A percentile compares a stretch with the other conserved stretches of the same genome.
Conservation (phyloP, 495 filamentous ascomycete species). For the Margaritispora aquatica region DNA sequence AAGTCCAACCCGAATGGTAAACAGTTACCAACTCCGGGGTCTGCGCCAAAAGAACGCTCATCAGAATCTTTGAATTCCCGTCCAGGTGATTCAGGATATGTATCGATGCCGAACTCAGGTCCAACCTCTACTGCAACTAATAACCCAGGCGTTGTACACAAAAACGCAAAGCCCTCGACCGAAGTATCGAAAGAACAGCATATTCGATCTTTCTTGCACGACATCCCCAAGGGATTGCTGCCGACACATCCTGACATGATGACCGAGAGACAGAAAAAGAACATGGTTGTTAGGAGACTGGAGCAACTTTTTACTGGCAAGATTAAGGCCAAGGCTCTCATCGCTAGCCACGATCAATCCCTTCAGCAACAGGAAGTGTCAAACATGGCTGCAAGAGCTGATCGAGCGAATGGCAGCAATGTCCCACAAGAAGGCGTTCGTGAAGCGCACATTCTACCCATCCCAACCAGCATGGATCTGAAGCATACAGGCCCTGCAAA, state of each 20-base stretch:
- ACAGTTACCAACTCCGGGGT: not conserved
- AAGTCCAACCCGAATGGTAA: conserved; percentile 12
- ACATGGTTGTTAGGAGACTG: conserved; percentile 59
- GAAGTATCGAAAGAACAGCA: conserved; percentile 35
- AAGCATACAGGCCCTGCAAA: not conserved
- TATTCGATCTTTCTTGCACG: conserved; percentile 51
- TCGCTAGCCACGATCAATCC: conserved; percentile 34
- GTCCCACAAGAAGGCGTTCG: conserved; percentile 34
- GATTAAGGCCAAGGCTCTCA: conserved; percentile 36
- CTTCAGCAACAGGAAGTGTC: conserved; percentile 51
- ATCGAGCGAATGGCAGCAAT: conserved; percentile 1
- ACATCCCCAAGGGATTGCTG: conserved; percentile 54
- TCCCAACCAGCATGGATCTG: conserved; percentile 11
- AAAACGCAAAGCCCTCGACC: conserved; percentile 6
- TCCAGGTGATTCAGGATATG: conserved; percentile 66
- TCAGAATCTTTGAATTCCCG: conserved; percentile 48
- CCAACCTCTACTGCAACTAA: conserved; percentile 10
- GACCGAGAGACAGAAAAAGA: conserved; percentile 65
- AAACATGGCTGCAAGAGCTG: conserved; percentile 34
- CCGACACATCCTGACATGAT: conserved; percentile 42
- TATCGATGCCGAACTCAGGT: conserved; percentile 57
- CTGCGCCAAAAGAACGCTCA: conserved; percentile 36
- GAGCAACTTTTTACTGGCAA: conserved; percentile 79
- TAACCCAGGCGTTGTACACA: conserved; percentile 11
- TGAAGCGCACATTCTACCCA: conserved; percentile 41